Evolutionary conservation across 2,329 filamentous ascomycete species (phyloP).

Genomic region (Alternaria triticimaculans): DNA sequence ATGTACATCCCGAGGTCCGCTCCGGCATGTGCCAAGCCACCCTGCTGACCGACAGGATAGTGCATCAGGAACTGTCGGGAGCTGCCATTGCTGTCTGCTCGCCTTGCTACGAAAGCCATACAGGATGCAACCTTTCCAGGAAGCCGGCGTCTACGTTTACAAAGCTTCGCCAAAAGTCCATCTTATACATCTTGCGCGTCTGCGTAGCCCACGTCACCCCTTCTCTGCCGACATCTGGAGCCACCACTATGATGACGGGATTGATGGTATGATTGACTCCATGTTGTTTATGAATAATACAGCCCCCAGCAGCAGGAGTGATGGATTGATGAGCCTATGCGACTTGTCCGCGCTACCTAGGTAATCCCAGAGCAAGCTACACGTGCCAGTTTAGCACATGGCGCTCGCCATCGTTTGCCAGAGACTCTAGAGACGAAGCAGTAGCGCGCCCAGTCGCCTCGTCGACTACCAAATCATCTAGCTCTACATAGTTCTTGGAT

Average conservation of each 20-base stretch:
- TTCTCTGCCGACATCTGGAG: slow-evolving; percentile 15
- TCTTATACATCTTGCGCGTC: slow-evolving; percentile 57
- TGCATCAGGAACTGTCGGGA: background rate
- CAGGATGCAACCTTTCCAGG: slow-evolving; percentile 51
- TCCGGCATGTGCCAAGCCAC: background rate
- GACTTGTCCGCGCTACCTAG: background rate
- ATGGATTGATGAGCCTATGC: background rate
- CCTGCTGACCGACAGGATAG: background rate
- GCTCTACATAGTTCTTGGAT: slow-evolving; percentile 4
- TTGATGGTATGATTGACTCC: background rate
- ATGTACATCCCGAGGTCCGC: background rate
- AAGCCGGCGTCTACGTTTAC: slow-evolving; percentile 56
- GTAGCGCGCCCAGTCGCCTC: slow-evolving; percentile 3
- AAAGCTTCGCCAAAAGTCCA: slow-evolving; percentile 61
- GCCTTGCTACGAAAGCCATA: slow-evolving; percentile 35
- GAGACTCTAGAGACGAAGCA: background rate
- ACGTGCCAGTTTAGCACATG: slow-evolving; percentile 1
- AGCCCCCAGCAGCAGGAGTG: background rate
- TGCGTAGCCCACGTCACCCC: slow-evolving; percentile 56
- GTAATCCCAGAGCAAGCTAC: background rate
- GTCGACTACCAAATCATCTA: slow-evolving; percentile 8
- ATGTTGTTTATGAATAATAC: background rate
- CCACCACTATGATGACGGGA: background rate
- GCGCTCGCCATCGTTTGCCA: slow-evolving; percentile 2
- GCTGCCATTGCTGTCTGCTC: background rate